Evolutionary conservation across 805 yeast genomes (phyloP), one percentile per base, ranked within the genome.

Genomic region (Ogataea trehalophila): DNA sequence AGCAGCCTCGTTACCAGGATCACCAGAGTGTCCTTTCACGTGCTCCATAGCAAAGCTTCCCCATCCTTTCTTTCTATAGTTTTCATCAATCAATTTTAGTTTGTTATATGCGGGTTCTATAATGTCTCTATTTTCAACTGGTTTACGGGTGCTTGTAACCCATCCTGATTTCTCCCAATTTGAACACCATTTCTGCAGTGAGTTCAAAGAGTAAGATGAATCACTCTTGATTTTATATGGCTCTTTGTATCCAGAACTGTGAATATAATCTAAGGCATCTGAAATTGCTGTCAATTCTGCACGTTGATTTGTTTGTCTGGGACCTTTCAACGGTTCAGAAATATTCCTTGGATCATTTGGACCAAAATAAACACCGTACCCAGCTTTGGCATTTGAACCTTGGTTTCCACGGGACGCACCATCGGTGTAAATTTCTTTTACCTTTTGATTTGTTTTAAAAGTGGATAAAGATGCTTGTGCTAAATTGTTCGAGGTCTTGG

Each of bases 331-430:
- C 0, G 83, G 78, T 5, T 71, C 79, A 0, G 83, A 70, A 9
- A 72, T 67, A 60, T 85, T 86, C 40, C 85, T 63, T 2, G 72
- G 49, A 56, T 82, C 85, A 34, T 63, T 58, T 0, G 55, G 67
- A 0, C 89, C 91, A 61, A 75, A 87, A 61, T 69, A 88, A 0
- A 85, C 86, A 22, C 96, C 97, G 57, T 77, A 81, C 0, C 97
- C 97, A 0, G 84, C 81, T 3, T 55, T 47, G 1, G 75, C 70
- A 8, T 55, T 53, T 0, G 43, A 41, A 18, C 58, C 67, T 0
- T 89, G 90, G 56, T 85, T 84, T 5, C 77, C 74, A 9, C 81
- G 67, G 0, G 83, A 72, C 0, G 95, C 86, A 0, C 97, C 97
- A 64, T 90, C 97, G 18, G 88, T 83, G 58, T 77, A 90, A 0